Evolutionary conservation across 2,329 filamentous ascomycete genomes (phyloP), one percentile per base, ranked within the genome.

Genomic region (Ascochyta lentis): DNA sequence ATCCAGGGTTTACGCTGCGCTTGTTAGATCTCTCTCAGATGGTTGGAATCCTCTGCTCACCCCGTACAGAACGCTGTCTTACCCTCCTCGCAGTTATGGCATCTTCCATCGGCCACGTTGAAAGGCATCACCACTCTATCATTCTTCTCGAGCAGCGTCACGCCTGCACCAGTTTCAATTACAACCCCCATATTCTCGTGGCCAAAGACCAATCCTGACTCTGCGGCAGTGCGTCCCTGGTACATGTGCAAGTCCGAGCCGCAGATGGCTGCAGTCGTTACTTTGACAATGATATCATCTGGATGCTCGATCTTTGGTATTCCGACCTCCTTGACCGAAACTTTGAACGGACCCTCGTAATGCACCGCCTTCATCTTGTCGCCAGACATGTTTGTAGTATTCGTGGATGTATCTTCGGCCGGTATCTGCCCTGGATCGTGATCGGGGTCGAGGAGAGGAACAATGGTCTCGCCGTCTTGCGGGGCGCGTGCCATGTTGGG

Each of bases 1-100:
- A 86, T 0, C 83, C 84, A 1, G 83, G 82, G 63, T 86, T 86
- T 3, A 86, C 82, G 3, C 71, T 71, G 26, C 19, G 8, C 13
- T 6, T 22, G 33, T 56, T 15, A 50, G 42, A 15, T 24, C 2
- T 31, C 10, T 4, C 29, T 31, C 3, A 13, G 29, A 31, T 12
- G 29, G 13, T 1, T 31, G 29, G 4, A 13, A 1, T 1, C 12
- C 10, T 31, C 12, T 5, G 41, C 60, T 57, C 46, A 72, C 54
- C 86, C 86, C 0, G 86, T 89, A 67, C 86, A 88, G 63, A 88
- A 88, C 0, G 85, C 86, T 1, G 86, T 88, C 55, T 80, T 81
- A 2, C 86, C 85, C 60, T 88, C 83, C 64, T 88, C 86, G 54
- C 86, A 88, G 62, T 87, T 87, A 16, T 81, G 79, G 69, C 86